Percentiles rank a stretch among this genome's conserved stretches.
Conservation (phyloP, 306 rosid genomes). For the Cicer yamashitae region DNA sequence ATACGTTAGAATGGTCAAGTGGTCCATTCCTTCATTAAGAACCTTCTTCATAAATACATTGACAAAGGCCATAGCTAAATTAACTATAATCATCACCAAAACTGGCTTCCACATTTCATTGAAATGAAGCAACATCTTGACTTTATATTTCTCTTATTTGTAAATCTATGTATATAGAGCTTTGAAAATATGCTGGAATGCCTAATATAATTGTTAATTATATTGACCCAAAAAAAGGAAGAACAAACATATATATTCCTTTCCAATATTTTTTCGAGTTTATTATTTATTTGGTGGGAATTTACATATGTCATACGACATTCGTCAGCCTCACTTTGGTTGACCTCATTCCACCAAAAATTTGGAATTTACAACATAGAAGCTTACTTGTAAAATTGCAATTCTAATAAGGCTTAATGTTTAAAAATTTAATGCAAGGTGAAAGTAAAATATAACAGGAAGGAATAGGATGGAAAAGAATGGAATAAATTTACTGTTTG, state of each 20-base stretch:
- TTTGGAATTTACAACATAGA: background rate
- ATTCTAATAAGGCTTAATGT: background rate
- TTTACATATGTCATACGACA: constrained; percentile 29
- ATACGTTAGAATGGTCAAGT: constrained; percentile 59
- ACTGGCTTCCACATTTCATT: constrained; percentile 57
- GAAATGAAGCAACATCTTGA: constrained; percentile 37
- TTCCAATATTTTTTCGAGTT: constrained; percentile 6
- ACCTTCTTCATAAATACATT: constrained; percentile 74
- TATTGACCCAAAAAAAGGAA: constrained; percentile 44
- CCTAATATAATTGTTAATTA: constrained; percentile 14
- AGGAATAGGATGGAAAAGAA: background rate
- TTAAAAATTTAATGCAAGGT: background rate
- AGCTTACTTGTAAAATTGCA: too few species aligned
- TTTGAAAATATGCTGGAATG: constrained; percentile 23
- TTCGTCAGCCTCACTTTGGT: constrained; percentile 18
- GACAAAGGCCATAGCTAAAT: constrained; percentile 66
- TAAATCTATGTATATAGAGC: background rate
- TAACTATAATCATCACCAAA: constrained; percentile 61
- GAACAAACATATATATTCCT: constrained; percentile 44
- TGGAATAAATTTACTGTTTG: background rate
- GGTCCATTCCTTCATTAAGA: constrained; percentile 64
- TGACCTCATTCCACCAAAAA: constrained; percentile 13
- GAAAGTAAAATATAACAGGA: background rate
- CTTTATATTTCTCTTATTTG: background rate
- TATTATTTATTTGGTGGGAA: constrained; percentile 41